Base-by-base conservation (phyloP, 768 basidiomycete species). In the Hebeloma cylindrosporum region DNA sequence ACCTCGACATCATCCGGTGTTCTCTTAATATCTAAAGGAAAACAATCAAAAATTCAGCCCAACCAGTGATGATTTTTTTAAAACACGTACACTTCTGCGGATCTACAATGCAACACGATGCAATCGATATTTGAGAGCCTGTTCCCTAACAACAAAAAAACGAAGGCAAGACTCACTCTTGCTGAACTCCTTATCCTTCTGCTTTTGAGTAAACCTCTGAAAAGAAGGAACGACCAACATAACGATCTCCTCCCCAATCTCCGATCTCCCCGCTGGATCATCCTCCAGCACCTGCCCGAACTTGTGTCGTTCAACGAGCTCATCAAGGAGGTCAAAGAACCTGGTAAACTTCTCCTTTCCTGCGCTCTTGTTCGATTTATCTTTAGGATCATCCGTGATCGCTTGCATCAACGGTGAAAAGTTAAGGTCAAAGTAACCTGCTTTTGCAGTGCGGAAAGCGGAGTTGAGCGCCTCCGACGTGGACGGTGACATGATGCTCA, bases 311-410 rank as follows among this genome's bases (percentile, higher is more conserved):
- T 92, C 89, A 37, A 80, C 70, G 16, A 88, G 76, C 57, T 91
- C 90, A 21, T 92, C 90, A 50, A 92, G 65, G 28, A 86, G 59
- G 52, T 89, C 87, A 53, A 84, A 92, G 65, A 93, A 93, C 45
- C 80, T 70, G 23, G 82, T 88, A 60, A 88, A 85, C 64, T 85
- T 88, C 65, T 91, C 89, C 66, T 92, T 92, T 11, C 79, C 79
- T 3, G 79, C 80, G 3, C 75, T 72, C 63, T 79, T 80, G 20
- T 73, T 74, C 5, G 62, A 67, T 54, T 78, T 77, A 55, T 75
- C 76, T 50, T 78, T 79, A n/a, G 82, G 77, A 43, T 85, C 82
- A 36, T 80, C 77, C 18, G 67, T 80, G 68, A 68, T 78, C 60
- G 64, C 72, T 64, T 87, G 84, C 70, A 92, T 80, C 38, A 92